Base-by-base conservation (phyloP, 208 protist species). In the Crithidia acanthocephali region DNA sequence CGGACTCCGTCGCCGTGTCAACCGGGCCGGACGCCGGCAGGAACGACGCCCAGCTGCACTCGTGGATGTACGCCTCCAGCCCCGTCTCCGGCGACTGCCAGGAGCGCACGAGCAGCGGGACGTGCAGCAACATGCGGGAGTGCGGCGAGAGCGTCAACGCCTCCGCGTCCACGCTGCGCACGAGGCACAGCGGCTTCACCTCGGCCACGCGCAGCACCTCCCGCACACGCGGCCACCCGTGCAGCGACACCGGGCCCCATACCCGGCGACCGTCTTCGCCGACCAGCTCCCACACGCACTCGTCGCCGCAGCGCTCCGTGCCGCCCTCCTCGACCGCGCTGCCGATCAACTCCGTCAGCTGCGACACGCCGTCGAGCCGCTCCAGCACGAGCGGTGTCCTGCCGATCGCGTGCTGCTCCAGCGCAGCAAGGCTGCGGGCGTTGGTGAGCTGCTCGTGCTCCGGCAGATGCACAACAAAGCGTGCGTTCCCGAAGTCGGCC, bases 391-490 rank as follows among this genome's bases (percentile, higher is more conserved):
- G 65, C 20, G 65, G 65, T 18, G 52, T 71, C 32, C 55, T 61
- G n/a, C 65, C 65, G 52, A 86, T 72, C 9, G 77, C 67, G 15
- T 67, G 48, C 64, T 83, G 85, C 48, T 86, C 66, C 47, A 90
- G 66, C 30, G 68, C 74, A 35, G 67, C 57, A 4, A 90, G 69
- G 65, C 86, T 79, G 20, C 65, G 51, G 9, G 84, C 61, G 40
- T 82, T 67, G 27, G 75, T 75, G 60, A 90, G 51, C 42, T 70
- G 51, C 57, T 22, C 62, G 10, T 65, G 40, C 71, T 67, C 60
- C 22, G 61, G 57, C 60, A 76, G 37, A 59, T 88, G 78, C 44
- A 79, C 76, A 11, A 80, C 62, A 25, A 73, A 79, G 56, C 77
- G 72, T 44, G 71, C 52, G 35, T 47, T 2, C 56, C 32, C 56